phyloP scores from a whole-genome alignment of 345 rosid genomes.

The Lumnitzera racemosa region DNA sequence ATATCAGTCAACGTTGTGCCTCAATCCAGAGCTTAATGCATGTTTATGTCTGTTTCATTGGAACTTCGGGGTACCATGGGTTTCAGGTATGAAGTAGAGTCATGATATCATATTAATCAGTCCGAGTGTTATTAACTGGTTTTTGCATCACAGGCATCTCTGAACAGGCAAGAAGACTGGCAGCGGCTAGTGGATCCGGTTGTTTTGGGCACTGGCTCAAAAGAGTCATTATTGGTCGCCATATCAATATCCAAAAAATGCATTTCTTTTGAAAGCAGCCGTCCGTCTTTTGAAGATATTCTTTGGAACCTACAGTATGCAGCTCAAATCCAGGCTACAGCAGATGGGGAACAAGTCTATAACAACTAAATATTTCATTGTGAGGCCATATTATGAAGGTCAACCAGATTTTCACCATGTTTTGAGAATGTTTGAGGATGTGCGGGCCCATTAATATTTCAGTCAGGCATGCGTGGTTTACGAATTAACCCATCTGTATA shows the following conservation, averaged over 20 bases:
- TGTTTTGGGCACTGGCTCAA: constrained; percentile 29
- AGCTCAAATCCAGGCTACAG: constrained; percentile 39
- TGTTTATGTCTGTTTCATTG: no score
- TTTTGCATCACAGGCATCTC: constrained; percentile 23
- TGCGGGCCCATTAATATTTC: no score
- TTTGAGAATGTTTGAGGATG: no score
- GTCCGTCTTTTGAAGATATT: constrained; percentile 47
- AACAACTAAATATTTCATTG: no score
- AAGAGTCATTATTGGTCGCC: constrained; percentile 34
- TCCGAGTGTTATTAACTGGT: no score
- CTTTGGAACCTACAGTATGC: constrained; percentile 51
- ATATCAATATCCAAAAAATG: constrained; percentile 38
- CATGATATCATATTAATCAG: neutral
- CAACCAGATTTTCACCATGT: no score
- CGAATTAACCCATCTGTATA: no score
- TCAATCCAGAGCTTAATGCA: no score
- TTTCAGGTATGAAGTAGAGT: neutral
- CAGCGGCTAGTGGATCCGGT: constrained; percentile 23
- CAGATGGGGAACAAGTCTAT: constrained; percentile 12
- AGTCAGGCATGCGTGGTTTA: no score
- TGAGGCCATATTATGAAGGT: no score
- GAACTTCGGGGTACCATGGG: no score
- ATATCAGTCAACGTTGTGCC: no score
- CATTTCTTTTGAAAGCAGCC: constrained; percentile 29
- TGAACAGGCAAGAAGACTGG: constrained; percentile 25